A percentile compares a stretch with the other conserved stretches of the same genome.
phyloP scores from a whole-genome alignment of 2,329 filamentous ascomycete species.

The Chlorencoelia australis region DNA sequence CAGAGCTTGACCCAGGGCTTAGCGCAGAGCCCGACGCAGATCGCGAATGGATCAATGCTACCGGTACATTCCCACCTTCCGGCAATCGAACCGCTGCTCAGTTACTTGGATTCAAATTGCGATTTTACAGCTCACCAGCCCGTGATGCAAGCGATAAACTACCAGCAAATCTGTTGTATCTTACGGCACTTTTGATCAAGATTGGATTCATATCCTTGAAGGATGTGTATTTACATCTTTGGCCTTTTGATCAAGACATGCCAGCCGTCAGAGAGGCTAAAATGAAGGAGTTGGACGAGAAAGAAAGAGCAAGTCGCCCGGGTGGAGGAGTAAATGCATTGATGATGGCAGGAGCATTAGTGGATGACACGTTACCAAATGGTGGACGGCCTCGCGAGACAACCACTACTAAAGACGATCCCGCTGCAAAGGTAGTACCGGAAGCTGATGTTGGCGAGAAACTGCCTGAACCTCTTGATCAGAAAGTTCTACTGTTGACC shows the following conservation, averaged over 20 bases:
- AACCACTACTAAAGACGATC: conserved; percentile 42
- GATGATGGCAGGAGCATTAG: conserved; percentile 73
- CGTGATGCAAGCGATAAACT: conserved; percentile 67
- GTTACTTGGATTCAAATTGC: conserved; percentile 90
- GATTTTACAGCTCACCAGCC: conserved; percentile 79
- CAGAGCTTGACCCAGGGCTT: conserved; percentile 30
- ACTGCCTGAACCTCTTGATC: conserved; percentile 66
- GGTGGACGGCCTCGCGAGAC: conserved; percentile 35
- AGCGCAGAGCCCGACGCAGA: no score
- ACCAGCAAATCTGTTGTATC: conserved; percentile 85
- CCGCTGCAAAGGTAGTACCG: conserved; percentile 35
- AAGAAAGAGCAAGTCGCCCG: conserved; percentile 59
- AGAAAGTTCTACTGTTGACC: conserved; percentile 77
- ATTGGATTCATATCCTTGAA: conserved; percentile 90
- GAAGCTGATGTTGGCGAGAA: conserved; percentile 39
- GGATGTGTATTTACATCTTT: conserved; percentile 87
- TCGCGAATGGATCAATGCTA: conserved; percentile 67
- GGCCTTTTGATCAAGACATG: conserved; percentile 79
- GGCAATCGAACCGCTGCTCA: conserved; percentile 92
- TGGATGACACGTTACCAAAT: conserved; percentile 62
- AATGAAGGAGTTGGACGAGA: conserved; percentile 66
- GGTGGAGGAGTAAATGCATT: conserved; percentile 71
- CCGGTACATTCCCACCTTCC: conserved; percentile 69
- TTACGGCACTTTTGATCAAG: conserved; percentile 88
- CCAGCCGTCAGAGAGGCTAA: conserved; percentile 58